These are phyloP conservation scores for Kwoniella heveanensis DNA, from an alignment of 768 basidiomycete genomes.

Conservation along the genomic window DNA sequence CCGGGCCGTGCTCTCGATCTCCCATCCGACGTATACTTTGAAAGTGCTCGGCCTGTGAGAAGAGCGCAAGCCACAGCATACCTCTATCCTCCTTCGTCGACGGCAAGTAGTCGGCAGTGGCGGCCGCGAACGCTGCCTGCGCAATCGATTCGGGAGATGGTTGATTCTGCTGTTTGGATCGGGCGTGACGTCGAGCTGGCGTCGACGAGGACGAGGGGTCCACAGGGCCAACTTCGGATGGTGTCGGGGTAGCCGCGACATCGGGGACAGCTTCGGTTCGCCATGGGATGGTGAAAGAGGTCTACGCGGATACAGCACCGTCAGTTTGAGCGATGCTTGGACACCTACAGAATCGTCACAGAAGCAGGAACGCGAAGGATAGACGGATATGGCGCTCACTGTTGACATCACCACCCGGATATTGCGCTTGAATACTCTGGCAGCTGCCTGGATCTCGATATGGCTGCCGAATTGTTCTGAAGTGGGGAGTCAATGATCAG, in stretches of 20 bases:
- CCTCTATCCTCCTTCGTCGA: constrained; percentile 30
- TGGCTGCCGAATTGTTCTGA: constrained; percentile 44
- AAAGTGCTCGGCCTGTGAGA: constrained; percentile 49
- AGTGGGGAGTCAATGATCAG: background rate
- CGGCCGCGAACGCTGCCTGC: background rate
- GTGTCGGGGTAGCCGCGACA: constrained; percentile 28
- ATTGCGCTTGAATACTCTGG: constrained; percentile 38
- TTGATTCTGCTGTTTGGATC: background rate
- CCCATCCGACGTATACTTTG: constrained; percentile 40
- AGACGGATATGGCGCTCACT: constrained; percentile 23
- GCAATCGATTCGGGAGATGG: background rate
- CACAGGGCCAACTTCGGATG: constrained; percentile 20
- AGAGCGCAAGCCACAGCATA: constrained; percentile 50
- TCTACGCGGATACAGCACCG: constrained; percentile 25
- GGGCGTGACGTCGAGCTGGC: constrained; percentile 8
- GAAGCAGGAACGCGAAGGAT: background rate
- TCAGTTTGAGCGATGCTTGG: background rate
- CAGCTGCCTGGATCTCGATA: constrained; percentile 45
- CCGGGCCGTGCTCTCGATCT: constrained; percentile 41
- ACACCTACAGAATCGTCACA: background rate
- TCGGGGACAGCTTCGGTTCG: constrained; percentile 23
- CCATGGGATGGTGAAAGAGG: constrained; percentile 47
- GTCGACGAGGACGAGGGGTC: background rate
- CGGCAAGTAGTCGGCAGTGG: constrained; percentile 37
- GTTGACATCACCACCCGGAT: constrained; percentile 46